These are phyloP conservation scores for Aspergillus sclerotialis DNA, from an alignment of 2,329 filamentous ascomycete genomes.

Conservation along the genomic window DNA sequence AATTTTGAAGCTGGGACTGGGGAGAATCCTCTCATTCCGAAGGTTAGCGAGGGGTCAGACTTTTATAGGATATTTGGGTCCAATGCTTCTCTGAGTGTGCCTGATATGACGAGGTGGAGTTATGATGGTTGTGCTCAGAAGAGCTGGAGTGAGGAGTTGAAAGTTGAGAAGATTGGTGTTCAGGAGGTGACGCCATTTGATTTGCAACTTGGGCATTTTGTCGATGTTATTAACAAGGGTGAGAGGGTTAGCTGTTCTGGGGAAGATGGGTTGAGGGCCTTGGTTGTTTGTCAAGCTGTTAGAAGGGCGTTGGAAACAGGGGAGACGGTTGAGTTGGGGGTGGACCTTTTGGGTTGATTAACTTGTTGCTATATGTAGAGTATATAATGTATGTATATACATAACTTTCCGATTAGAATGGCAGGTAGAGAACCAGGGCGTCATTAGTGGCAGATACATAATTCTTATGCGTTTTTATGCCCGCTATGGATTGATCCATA, in stretches of 20 bases:
- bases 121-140: conserved; percentile 34
- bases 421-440: too few relatives aligned
- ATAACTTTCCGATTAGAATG: too few relatives aligned
- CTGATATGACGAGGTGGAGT: conserved; percentile 47
- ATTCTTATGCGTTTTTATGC: too few relatives aligned
- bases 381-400: too few relatives aligned
- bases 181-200: conserved; percentile 43
- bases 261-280: conserved; percentile 44
- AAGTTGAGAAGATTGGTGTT: conserved; percentile 22
- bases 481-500: too few relatives aligned
- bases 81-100: conserved; percentile 46
- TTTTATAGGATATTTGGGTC: conserved; percentile 53
- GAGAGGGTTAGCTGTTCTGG: conserved; percentile 43
- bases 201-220: conserved; percentile 46
- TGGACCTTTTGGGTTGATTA: conserved; percentile 4
- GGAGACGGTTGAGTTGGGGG: conserved; percentile 25
- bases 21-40: conserved; percentile 50
- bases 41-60: conserved; percentile 24
- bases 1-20: conserved; percentile 53
- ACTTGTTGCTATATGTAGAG: too few relatives aligned
- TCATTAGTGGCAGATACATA: too few relatives aligned
- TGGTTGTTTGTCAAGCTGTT: conserved; percentile 48
- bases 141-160: conserved; percentile 37
- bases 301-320: conserved; percentile 37
- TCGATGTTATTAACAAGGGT: conserved; percentile 40